A percentile compares a stretch with the other conserved stretches of the same genome.
Evolutionary conservation across 139 green algal species (phyloP).

Genomic region (Tetraselmis chui): DNA sequence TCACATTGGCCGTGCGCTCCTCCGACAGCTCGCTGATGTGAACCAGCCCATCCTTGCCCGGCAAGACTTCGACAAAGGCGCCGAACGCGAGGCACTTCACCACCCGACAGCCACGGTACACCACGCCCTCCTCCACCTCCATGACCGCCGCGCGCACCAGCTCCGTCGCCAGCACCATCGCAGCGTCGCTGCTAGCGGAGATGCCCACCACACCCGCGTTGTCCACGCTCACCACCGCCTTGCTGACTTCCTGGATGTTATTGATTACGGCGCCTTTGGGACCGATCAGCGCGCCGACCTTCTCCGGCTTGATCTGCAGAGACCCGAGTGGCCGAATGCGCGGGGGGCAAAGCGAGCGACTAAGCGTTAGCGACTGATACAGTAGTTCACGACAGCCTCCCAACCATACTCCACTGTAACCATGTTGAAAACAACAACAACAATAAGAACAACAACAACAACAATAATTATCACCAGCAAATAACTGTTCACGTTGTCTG

Average conservation of each 20-base stretch:
- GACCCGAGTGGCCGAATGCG: too few species aligned
- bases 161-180: conserved; percentile 16
- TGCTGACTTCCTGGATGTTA: conserved; percentile 48
- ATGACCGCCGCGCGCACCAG: conserved; percentile 24
- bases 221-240: conserved; percentile 51
- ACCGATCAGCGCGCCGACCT: conserved; percentile 71
- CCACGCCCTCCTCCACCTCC: conserved; percentile 31
- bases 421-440: too few species aligned
- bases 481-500: too few species aligned
- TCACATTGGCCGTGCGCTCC: conserved; percentile 24
- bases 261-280: conserved; percentile 69
- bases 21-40: conserved; percentile 65
- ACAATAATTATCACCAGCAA: too few species aligned
- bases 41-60: conserved; percentile 58
- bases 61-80: conserved; percentile 54
- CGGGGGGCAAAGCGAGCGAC: too few species aligned
- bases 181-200: conserved; percentile 26
- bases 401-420: too few species aligned
- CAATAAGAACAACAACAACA: too few species aligned
- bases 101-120: conserved; percentile 31
- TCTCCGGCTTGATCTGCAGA: conserved; percentile 32
- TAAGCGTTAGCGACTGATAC: too few species aligned
- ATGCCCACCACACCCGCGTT: conserved; percentile 19
- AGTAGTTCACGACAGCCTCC: too few species aligned
- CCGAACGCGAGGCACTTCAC: conserved; percentile 46